Evolutionary conservation across 495 filamentous ascomycete genomes (phyloP), one percentile per base, ranked within the genome.

Genomic region (Podospora sp.): DNA sequence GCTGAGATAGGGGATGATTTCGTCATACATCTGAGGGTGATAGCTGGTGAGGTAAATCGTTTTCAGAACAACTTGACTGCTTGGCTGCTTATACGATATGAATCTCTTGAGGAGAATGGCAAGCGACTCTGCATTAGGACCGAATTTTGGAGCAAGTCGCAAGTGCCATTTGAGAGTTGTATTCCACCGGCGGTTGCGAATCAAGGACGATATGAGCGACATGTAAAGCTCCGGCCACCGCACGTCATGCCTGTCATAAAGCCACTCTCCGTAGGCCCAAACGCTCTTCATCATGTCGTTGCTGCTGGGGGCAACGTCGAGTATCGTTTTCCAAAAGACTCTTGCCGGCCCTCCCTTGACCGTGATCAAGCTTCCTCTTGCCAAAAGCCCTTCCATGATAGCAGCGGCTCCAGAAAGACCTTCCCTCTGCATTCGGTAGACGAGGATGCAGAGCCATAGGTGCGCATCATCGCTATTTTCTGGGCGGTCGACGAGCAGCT

Each of bases 361-460:
- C 35, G 75, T 67, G 29, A 64, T 57, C 49, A 80, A 55, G 8
- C 68, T 36, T 61, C 73, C 72, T 35, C 78, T 76, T 20, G 69
- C 65, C 66, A 72, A 72, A 26, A 80, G 65, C 11, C 69, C 76
- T 40, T 73, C 73, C 71, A 79, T 74, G 16, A 81, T 71, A 6
- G 65, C 61, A 12, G 51, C 35, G 2, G 88, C 84, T 0, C 91
- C 91, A 20, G 77, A 67, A 25, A 82, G 71, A 1, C 89, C 89
- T 75, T 91, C 81, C 52, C 83, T 78, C 14, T 89, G 84, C 67
- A 85, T 81, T 40, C 86, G 81, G 69, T 86, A 89, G 35, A 84
- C 80, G 21, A 93, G 77, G 25, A 92, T 77, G 65, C 87, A 84
- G 18, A 84, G 79, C 91, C 91, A 93, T 12, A 92, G 78, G 16